Evolutionary conservation across 1,284 basidiomycete genomes (phyloP).

Genomic region (Kalmanozyma brasiliensis): DNA sequence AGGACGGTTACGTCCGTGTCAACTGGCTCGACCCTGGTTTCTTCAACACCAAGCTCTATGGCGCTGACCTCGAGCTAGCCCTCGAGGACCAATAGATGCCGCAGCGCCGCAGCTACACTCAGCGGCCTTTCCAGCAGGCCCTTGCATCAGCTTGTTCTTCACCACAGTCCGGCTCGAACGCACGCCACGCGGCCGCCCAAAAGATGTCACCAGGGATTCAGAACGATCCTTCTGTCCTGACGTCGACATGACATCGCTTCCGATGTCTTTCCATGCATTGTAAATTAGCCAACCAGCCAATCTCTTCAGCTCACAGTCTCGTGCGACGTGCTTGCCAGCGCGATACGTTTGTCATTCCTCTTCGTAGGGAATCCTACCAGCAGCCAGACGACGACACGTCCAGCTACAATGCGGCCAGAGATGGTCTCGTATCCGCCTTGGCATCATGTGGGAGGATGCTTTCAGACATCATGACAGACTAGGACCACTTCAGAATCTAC

Average conservation of each 20-base stretch:
- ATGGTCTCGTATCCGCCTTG: no score
- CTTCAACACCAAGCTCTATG: slow-evolving; percentile 66
- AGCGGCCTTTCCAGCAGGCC: neutral
- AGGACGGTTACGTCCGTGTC: slow-evolving; percentile 80
- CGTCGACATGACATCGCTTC: neutral
- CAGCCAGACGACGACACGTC: no score
- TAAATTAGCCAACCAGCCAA: slow-evolving; percentile 39
- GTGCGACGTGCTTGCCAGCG: no score
- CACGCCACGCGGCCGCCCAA: slow-evolving; percentile 10
- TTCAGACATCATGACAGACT: no score
- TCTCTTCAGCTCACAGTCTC: no score
- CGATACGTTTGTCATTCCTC: no score
- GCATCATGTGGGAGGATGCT: no score
- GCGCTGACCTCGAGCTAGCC: slow-evolving; percentile 62
- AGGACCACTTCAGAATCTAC: no score
- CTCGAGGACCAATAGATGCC: slow-evolving; percentile 62
- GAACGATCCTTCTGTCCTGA: neutral
- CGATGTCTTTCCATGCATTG: slow-evolving; percentile 4
- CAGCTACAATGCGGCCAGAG: no score
- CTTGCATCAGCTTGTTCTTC: no score
- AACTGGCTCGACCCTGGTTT: slow-evolving; percentile 67
- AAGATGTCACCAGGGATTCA: neutral
- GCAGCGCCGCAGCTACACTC: neutral
- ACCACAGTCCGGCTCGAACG: neutral
- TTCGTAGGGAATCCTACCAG: no score